phyloP scores from a whole-genome alignment of 164 flowering plant genomes.

The Taxillus chinensis region DNA sequence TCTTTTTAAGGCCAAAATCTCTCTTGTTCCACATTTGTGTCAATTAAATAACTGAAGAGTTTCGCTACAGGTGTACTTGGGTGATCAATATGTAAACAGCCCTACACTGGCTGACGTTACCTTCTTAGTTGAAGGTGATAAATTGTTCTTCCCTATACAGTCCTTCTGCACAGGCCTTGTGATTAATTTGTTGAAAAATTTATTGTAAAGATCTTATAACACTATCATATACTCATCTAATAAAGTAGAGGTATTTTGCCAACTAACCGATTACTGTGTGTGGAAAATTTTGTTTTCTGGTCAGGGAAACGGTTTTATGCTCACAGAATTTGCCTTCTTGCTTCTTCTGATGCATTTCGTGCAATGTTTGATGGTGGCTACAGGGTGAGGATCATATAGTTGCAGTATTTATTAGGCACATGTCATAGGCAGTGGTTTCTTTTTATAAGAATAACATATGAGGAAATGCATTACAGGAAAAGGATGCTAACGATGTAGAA shows the following conservation, averaged over 20 bases:
- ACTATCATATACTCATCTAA: too few species aligned
- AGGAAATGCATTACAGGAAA: not conserved
- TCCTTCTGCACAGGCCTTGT: not conserved
- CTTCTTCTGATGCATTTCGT: slow-evolving; percentile 3
- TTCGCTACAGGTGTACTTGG: not conserved
- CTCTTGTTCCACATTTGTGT: too few species aligned
- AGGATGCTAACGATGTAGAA: not conserved
- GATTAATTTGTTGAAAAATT: too few species aligned
- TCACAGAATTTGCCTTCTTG: not conserved
- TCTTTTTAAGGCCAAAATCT: too few species aligned
- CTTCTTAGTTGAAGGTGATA: slow-evolving; percentile 1
- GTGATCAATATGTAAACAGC: not conserved
- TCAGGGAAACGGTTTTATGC: slow-evolving; percentile 2
- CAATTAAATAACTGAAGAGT: not conserved
- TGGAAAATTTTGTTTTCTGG: not conserved
- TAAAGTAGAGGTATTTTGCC: too few species aligned
- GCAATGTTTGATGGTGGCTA: slow-evolving; percentile 3
- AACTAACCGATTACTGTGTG: too few species aligned
- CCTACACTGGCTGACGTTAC: not conserved
- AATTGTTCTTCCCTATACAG: not conserved
- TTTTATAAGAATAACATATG: not conserved
- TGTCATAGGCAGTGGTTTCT: not conserved
- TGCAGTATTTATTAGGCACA: not conserved
- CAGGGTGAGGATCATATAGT: not conserved
- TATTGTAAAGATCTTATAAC: too few species aligned